Evolutionary conservation across 352 stramenopile genomes (phyloP).

Genomic region (Phytophthora rubi): DNA sequence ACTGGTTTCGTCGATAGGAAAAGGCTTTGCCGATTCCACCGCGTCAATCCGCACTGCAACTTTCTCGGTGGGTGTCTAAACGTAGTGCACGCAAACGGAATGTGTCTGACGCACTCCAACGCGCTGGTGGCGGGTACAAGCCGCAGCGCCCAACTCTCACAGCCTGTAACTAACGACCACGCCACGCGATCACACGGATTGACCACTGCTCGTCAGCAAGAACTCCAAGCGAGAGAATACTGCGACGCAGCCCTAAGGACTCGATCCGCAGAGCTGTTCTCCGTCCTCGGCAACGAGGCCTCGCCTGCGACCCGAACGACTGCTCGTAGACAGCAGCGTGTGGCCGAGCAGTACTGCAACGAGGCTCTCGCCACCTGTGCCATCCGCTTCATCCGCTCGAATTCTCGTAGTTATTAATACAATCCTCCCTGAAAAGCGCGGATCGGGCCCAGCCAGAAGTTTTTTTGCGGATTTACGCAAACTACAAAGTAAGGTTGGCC

Average conservation of each 20-base stretch:
- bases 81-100: neutral
- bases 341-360: constrained; percentile 18
- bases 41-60: constrained; percentile 7
- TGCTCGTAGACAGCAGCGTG: constrained; percentile 11
- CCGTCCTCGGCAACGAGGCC: neutral
- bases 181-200: neutral
- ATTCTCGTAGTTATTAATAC: neutral
- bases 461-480: neutral
- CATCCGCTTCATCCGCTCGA: constrained; percentile 3
- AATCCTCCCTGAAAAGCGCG: neutral
- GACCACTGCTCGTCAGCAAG: constrained; percentile 8
- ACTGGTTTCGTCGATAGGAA: neutral
- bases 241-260: neutral
- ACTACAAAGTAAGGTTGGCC: too few relatives aligned
- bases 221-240: constrained; percentile 14
- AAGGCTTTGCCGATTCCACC: constrained; percentile 10
- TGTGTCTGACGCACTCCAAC: constrained; percentile 13
- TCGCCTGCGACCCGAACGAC: constrained; percentile 1
- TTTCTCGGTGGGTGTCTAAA: constrained; percentile 5
- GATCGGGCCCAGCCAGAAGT: constrained; percentile 3
- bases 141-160: neutral
- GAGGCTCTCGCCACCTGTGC: constrained; percentile 1
- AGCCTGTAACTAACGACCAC: neutral
- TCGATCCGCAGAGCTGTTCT: constrained; percentile 10
- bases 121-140: neutral